phyloP scores from a whole-genome alignment of 768 basidiomycete species.

The Rhodotorula toruloides region DNA sequence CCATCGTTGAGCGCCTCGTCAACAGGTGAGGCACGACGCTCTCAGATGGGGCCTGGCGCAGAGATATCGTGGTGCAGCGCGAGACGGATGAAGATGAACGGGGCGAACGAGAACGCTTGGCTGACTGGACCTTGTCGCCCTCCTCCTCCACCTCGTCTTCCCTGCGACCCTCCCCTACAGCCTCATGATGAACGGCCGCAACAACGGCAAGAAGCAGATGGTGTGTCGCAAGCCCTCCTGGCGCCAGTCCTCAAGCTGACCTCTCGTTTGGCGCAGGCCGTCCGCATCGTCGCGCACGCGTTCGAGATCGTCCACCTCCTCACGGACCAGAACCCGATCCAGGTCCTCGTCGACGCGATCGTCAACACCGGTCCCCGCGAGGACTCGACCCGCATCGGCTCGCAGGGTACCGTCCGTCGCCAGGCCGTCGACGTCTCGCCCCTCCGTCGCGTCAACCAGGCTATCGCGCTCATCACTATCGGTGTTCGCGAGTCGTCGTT shows the following conservation, averaged over 20 bases:
- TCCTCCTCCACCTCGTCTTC: not conserved
- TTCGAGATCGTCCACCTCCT: slow-evolving; percentile 99
- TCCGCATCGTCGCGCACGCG: slow-evolving; percentile 98
- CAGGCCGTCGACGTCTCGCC: slow-evolving; percentile 99
- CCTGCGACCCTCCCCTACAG: slow-evolving; percentile 49
- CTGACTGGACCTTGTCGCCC: not conserved
- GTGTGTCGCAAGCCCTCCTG: not conserved
- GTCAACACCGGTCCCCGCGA: slow-evolving; percentile 99
- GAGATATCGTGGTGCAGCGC: too few relatives aligned
- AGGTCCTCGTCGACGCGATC: slow-evolving; percentile 95
- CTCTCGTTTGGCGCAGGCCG: slow-evolving; percentile 52
- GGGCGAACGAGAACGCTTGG: too few relatives aligned
- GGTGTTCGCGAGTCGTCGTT: slow-evolving; percentile 99
- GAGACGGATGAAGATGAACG: too few relatives aligned
- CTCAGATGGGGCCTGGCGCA: not conserved
- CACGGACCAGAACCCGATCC: slow-evolving; percentile 99
- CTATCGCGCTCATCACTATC: slow-evolving; percentile 86
- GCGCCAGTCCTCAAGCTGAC: not conserved
- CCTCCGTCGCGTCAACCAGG: slow-evolving; percentile 95
- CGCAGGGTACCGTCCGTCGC: slow-evolving; percentile 98
- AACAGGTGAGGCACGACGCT: slow-evolving; percentile 66
- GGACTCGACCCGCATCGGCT: slow-evolving; percentile 99
- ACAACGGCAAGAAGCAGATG: slow-evolving; percentile 99
- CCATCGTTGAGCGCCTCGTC: slow-evolving; percentile 97
- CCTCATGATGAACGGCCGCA: slow-evolving; percentile 99